phyloP scores from a whole-genome alignment of 164 flowering plant genomes.

The Stephania japonica region DNA sequence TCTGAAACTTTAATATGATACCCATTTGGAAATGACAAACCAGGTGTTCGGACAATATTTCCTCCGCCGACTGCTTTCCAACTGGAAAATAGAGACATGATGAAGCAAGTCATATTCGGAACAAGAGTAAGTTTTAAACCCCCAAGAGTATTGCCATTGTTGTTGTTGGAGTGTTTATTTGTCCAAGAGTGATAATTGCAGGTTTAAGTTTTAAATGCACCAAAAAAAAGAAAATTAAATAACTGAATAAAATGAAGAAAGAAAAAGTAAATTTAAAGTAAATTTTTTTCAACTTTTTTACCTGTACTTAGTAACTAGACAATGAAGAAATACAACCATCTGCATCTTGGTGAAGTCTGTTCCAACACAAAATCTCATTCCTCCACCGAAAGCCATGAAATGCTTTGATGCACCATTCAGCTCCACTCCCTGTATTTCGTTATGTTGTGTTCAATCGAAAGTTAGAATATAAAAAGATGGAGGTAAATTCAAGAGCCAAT shows the following conservation, averaged over 20 bases:
- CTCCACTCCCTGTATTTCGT: constrained; percentile 24
- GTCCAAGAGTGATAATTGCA: no score
- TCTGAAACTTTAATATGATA: constrained; percentile 48
- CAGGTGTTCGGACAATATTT: constrained; percentile 74
- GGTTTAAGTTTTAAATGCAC: no score
- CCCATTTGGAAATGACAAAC: constrained; percentile 81
- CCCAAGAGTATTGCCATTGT: no score
- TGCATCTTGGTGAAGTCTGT: constrained; percentile 37
- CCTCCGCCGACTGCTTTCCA: constrained; percentile 76
- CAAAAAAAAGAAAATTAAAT: neutral
- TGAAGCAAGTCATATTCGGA: constrained; percentile 2
- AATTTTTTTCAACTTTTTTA: constrained; percentile 6
- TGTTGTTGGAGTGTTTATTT: no score
- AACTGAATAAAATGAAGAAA: neutral
- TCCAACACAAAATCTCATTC: constrained; percentile 44
- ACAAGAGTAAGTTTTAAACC: no score
- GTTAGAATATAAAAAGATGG: neutral
- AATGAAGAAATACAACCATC: constrained; percentile 36
- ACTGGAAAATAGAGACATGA: constrained; percentile 31
- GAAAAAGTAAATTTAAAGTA: neutral
- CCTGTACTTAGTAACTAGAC: constrained; percentile 40
- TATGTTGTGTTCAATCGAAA: neutral
- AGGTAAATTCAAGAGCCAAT: neutral
- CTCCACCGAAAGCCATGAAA: constrained; percentile 50
- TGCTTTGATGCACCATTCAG: constrained; percentile 27